phyloP scores from a whole-genome alignment of 495 filamentous ascomycete genomes.

The Daldinia childiae region DNA sequence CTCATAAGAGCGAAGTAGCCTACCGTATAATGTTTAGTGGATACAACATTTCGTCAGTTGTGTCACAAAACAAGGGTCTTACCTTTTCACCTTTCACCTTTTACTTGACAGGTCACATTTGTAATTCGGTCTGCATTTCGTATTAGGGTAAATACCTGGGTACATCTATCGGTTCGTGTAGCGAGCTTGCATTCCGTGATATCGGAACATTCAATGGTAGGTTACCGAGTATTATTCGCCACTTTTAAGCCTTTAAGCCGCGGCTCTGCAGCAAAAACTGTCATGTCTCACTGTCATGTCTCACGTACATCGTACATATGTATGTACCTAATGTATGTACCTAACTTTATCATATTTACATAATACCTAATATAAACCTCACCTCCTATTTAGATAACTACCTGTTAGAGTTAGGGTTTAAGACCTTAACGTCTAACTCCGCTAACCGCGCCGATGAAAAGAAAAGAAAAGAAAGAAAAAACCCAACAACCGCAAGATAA shows the following conservation, averaged over 20 bases:
- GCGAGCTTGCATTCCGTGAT: constrained; percentile 1
- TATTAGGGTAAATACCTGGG: background rate
- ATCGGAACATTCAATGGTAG: background rate
- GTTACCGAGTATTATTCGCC: background rate
- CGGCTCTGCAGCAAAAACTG: background rate
- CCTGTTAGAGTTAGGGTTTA: background rate
- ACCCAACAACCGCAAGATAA: background rate
- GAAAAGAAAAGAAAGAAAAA: background rate
- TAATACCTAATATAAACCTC: background rate
- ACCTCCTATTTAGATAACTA: background rate
- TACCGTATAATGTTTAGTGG: background rate
- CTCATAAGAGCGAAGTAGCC: background rate
- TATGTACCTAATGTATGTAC: too few relatives aligned
- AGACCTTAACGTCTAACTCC: constrained; percentile 1
- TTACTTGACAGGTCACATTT: constrained; percentile 3
- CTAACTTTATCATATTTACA: too few relatives aligned
- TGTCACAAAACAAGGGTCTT: background rate
- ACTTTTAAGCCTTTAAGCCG: background rate
- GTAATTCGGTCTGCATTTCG: background rate
- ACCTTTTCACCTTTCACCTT: background rate
- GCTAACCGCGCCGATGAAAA: background rate
- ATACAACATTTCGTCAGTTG: background rate
- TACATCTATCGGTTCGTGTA: background rate
- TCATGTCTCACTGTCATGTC: background rate
- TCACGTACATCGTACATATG: background rate